Percentiles rank a stretch among this genome's conserved stretches.
Evolutionary conservation across 1,284 basidiomycete species (phyloP).

Genomic region (Tylopilus sp.): DNA sequence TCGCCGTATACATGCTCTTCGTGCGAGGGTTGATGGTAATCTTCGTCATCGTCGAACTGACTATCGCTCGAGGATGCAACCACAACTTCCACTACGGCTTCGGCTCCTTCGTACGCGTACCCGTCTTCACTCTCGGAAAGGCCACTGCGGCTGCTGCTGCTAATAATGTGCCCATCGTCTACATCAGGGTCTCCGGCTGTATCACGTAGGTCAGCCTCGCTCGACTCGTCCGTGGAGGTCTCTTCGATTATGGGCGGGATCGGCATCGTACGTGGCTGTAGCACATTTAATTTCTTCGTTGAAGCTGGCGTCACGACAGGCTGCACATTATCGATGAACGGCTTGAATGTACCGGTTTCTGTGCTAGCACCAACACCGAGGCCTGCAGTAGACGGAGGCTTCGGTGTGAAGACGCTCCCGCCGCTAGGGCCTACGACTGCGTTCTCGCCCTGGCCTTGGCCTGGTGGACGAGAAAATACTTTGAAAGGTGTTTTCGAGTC

Average conservation of each 20-base stretch:
- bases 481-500: conserved; percentile 59
- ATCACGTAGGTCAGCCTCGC: conserved; percentile 26
- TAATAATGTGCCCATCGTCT: conserved; percentile 25
- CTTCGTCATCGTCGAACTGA: conserved; percentile 32
- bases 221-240: conserved; percentile 32
- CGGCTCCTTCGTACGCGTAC: conserved; percentile 29
- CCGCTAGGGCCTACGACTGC: conserved; percentile 12
- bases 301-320: conserved; percentile 31
- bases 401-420: conserved; percentile 41
- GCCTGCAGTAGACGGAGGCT: conserved; percentile 31
- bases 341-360: conserved; percentile 36
- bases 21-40: conserved; percentile 26
- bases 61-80: conserved; percentile 35
- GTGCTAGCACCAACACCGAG: conserved; percentile 6
- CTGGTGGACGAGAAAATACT: conserved; percentile 64
- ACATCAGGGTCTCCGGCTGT: conserved; percentile 21
- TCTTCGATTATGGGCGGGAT: conserved; percentile 28
- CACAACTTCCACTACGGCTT: conserved; percentile 31
- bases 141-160: conserved; percentile 30
- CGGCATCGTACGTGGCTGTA: conserved; percentile 21
- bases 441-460: conserved; percentile 37
- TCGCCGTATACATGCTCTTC: conserved; percentile 21
- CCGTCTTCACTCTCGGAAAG: conserved; percentile 35
- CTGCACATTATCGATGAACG: conserved; percentile 41
- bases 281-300: conserved; percentile 19